Conservation (phyloP, 805 yeast species). For the Yarrowia divulgata region DNA sequence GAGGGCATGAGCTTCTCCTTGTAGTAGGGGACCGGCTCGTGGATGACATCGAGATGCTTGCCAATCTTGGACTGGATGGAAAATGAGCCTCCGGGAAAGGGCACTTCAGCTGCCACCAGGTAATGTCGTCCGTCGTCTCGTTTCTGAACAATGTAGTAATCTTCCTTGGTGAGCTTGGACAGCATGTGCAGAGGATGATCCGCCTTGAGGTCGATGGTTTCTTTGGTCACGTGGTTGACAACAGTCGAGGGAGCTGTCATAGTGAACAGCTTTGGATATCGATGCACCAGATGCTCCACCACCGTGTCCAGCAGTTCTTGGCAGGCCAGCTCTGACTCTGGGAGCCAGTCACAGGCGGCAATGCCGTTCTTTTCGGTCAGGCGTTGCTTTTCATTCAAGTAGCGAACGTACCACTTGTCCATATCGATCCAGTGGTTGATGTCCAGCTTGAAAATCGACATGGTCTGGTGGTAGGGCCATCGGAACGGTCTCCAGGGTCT, state of each 20-base stretch:
- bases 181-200: conserved; percentile 69
- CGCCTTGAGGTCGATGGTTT: conserved; percentile 62
- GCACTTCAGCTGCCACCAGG: conserved; percentile 75
- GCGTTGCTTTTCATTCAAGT: conserved; percentile 67
- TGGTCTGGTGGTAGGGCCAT: conserved; percentile 82
- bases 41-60: conserved; percentile 66
- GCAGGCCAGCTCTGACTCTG: conserved; percentile 20
- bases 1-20: conserved; percentile 67
- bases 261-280: conserved; percentile 71
- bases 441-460: conserved; percentile 75
- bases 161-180: conserved; percentile 77
- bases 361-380: conserved; percentile 55
- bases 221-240: conserved; percentile 69
- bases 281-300: conserved; percentile 61
- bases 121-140: conserved; percentile 66
- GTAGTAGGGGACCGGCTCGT: conserved; percentile 73
- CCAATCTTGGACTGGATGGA: conserved; percentile 60
- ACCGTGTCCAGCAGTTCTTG: conserved; percentile 70
- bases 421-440: conserved; percentile 79
- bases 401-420: conserved; percentile 76
- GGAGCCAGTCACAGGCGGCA: conserved; percentile 33
- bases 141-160: conserved; percentile 68
- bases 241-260: conserved; percentile 53
- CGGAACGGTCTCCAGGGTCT: conserved; percentile 84
- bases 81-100: conserved; percentile 81